Base-by-base conservation (phyloP, 2,329 filamentous ascomycete genomes). In the Biscogniauxia marginata region DNA sequence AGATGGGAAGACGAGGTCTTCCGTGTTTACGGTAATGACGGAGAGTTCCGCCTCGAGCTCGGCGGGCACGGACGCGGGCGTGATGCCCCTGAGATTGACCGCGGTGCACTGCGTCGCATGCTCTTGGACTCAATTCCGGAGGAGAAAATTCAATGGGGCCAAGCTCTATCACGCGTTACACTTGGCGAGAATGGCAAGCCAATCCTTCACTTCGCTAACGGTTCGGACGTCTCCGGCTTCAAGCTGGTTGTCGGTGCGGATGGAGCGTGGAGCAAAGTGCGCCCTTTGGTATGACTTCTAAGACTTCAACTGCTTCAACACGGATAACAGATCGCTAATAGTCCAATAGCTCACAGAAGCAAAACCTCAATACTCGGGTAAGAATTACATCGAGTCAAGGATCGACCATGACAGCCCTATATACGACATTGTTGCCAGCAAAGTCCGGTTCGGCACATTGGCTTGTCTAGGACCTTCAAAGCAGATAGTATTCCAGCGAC, bases 201-300 rank as follows among this genome's bases (percentile, higher is more conserved):
- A 7, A 34, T 56, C 3, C 16, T 62, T 13, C 13, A 25, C 6
- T 62, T 63, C 25, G 47, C 44, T 20, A 56, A 63, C 20, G 61
- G 61, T 0, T 7, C 18, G 1, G 57, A 60, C 47, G 23, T 11
- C n/a, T 49, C 53, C 7, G 64, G 63, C 5, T 65, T 63, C 50
- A 70, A 74, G 24, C 63, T 75, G 9, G 63, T 73, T 7, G 67
- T 75, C 34, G 74, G 74, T 7, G 71, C 71, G 1, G 71, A 73
- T 59, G 74, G 74, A 3, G 72, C 72, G 1, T 75, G 70, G 69
- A 68, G 64, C 39, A 71, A 68, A 59, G 67, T 74, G 19, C 67
- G 73, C 21, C 45, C 51, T 6, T 30, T 55, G 47, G 25, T 58
- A 49, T 55, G 46, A 39, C 9, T 24, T 55, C 49, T 23, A 49